These are phyloP conservation scores for Sphaerosporella brunnea DNA, from an alignment of 495 filamentous ascomycete species.

Conservation along the genomic window DNA sequence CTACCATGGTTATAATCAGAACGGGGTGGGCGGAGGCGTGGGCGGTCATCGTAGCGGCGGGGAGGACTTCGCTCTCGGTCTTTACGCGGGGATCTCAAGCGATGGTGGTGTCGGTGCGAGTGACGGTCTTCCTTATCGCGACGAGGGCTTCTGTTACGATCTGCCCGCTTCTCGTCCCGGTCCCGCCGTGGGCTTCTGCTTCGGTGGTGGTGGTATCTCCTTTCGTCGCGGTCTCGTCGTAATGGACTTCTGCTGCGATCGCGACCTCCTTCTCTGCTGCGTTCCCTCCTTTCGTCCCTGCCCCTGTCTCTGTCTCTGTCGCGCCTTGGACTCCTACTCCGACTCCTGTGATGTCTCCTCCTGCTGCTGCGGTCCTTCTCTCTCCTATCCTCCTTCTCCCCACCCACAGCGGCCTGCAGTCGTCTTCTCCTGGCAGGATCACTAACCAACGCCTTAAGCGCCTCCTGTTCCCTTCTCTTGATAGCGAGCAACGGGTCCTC, in stretches of 20 bases:
- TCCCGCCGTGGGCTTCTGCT: no score
- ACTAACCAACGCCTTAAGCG: conserved; percentile 76
- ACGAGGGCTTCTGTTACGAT: background rate
- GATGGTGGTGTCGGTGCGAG: background rate
- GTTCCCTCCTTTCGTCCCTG: background rate
- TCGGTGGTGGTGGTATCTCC: background rate
- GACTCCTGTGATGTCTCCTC: conserved; percentile 35
- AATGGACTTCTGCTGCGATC: conserved; percentile 12
- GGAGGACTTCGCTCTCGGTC: no score
- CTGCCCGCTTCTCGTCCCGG: background rate
- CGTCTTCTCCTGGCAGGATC: conserved; percentile 47
- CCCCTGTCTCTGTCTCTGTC: conserved; percentile 25
- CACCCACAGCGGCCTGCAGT: background rate
- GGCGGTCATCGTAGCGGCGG: no score
- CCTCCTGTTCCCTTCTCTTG: conserved; percentile 79
- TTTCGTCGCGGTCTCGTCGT: background rate
- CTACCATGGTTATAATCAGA: no score
- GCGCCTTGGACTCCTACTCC: conserved; percentile 20
- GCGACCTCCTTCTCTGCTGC: background rate
- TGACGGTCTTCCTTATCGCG: background rate
- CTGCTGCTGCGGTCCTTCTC: conserved; percentile 30
- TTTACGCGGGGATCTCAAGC: no score
- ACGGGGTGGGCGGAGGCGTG: no score
- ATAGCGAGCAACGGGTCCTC: conserved; percentile 83
- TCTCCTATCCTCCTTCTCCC: conserved; percentile 28